These are phyloP conservation scores for Fraxinus paxiana DNA, from an alignment of 305 asterid genomes.

Conservation along the genomic window DNA sequence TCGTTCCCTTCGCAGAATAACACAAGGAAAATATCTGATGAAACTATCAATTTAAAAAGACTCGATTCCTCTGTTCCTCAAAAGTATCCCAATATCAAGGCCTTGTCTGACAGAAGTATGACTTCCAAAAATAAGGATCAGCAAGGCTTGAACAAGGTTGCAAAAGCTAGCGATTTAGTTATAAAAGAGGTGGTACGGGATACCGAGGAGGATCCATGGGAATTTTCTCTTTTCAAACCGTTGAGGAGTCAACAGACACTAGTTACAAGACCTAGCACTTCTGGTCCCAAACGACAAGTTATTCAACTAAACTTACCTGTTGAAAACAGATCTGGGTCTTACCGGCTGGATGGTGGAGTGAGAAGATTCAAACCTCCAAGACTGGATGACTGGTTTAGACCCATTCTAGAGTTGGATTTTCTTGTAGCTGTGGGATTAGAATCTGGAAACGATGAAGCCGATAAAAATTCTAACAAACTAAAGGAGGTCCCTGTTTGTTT, in stretches of 20 bases:
- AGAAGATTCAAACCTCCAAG: conserved; percentile 80
- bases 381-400: conserved; percentile 88
- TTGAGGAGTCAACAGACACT: conserved; percentile 48
- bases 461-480: conserved; percentile 48
- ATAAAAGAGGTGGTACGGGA: conserved; percentile 45
- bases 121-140: conserved; percentile 35
- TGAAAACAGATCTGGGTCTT: conserved; percentile 47
- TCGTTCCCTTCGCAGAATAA: conserved; percentile 24
- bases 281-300: conserved; percentile 78
- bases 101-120: conserved; percentile 29
- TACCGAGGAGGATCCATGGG: conserved; percentile 59
- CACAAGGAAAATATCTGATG: conserved; percentile 30
- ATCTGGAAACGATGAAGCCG: conserved; percentile 46
- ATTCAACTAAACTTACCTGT: conserved; percentile 71
- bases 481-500: conserved; percentile 88
- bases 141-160: conserved; percentile 31
- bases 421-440: conserved; percentile 71
- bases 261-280: conserved; percentile 39
- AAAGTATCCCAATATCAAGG: conserved; percentile 32
- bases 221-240: conserved; percentile 72
- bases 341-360: conserved; percentile 49
- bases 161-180: conserved; percentile 34
- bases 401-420: conserved; percentile 76
- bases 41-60: conserved; percentile 31
- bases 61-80: conserved; percentile 32